These are phyloP conservation scores for Aspergillus proliferans DNA, from an alignment of 2,329 filamentous ascomycete genomes.

Conservation along the genomic window DNA sequence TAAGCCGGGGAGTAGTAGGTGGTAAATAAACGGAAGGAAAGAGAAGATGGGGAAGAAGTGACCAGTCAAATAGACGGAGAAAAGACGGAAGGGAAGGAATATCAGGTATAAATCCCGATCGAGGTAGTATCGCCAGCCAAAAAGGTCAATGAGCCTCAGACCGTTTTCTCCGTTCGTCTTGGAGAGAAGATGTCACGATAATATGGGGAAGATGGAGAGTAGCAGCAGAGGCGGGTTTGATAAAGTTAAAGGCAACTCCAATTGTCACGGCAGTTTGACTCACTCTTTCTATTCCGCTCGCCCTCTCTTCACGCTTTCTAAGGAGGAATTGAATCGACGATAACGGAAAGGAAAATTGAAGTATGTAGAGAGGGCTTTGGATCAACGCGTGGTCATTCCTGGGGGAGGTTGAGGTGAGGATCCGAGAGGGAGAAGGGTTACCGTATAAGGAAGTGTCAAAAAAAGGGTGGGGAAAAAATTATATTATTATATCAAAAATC, in stretches of 20 bases:
- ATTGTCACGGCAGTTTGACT: no score
- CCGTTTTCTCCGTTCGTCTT: neutral
- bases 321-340: neutral
- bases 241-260: no score
- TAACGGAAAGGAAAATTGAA: conserved; percentile 1
- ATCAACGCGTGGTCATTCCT: conserved; percentile 19
- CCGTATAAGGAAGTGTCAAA: neutral
- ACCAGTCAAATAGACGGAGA: no score
- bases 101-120: neutral
- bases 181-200: neutral
- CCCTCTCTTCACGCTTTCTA: no score
- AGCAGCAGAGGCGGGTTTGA: neutral
- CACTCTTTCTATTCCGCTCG: no score
- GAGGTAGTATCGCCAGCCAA: neutral
- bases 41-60: no score
- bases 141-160: neutral
- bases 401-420: neutral
- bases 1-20: no score
- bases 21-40: no score
- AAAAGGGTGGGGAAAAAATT: neutral
- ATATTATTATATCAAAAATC: neutral
- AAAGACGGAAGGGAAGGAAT: conserved; percentile 1
- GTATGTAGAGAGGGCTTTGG: conserved; percentile 2
- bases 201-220: neutral
- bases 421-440: neutral